Conservation (phyloP, 306 rosid species). For the Vicia villosa region DNA sequence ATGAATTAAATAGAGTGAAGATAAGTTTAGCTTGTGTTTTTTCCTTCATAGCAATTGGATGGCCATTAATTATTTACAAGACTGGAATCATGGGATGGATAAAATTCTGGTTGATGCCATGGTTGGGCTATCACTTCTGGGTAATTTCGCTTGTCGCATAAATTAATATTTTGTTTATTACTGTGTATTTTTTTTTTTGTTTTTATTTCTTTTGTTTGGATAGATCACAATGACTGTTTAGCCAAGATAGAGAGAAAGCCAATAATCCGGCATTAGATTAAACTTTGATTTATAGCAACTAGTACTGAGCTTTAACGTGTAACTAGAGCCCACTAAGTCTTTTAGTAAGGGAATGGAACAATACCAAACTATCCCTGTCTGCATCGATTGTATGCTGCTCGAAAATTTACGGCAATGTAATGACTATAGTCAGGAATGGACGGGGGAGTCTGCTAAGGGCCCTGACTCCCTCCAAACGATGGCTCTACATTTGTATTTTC, state of each 20-base stretch:
- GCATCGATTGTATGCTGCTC: conserved; percentile 16
- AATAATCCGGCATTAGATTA: conserved; percentile 12
- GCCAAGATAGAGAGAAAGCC: background rate
- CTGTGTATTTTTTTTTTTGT: background rate
- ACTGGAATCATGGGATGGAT: conserved; percentile 92
- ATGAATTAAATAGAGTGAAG: conserved; percentile 79
- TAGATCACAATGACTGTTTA: conserved; percentile 8
- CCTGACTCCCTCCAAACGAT: background rate
- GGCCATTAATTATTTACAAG: conserved; percentile 91
- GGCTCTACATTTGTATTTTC: conserved; percentile 3
- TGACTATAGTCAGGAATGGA: background rate
- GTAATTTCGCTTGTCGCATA: conserved; percentile 51
- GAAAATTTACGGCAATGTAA: conserved; percentile 14
- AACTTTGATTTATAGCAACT: conserved; percentile 18
- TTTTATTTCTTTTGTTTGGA: conserved; percentile 17
- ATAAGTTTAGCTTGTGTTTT: conserved; percentile 96
- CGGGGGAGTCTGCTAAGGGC: background rate
- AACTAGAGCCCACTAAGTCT: conserved; percentile 15
- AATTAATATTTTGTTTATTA: conserved; percentile 29
- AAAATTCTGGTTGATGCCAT: conserved; percentile 98
- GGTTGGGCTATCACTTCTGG: conserved; percentile 99
- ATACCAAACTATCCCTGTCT: conserved; percentile 2
- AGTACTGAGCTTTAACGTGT: conserved; percentile 16
- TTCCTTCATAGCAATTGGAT: conserved; percentile 84
- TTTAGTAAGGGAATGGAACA: conserved; percentile 8